These are phyloP conservation scores for Lactarius hengduanensis DNA, from an alignment of 768 basidiomycete species.

Conservation along the genomic window DNA sequence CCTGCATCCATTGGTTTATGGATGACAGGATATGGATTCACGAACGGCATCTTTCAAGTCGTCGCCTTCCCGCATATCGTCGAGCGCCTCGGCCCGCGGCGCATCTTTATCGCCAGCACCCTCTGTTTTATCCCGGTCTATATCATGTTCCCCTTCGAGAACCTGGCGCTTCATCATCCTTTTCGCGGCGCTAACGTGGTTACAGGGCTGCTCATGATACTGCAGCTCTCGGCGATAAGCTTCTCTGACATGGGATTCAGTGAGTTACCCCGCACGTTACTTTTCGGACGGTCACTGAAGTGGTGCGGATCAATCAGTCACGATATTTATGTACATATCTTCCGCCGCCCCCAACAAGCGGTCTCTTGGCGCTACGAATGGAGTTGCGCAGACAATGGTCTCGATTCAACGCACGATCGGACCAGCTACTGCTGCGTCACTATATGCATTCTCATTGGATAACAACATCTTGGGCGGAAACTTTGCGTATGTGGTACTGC, in stretches of 20 bases:
- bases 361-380: slow-evolving; percentile 68
- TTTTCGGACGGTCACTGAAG: background rate
- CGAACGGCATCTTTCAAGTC: slow-evolving; percentile 41
- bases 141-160: slow-evolving; percentile 34
- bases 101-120: slow-evolving; percentile 33
- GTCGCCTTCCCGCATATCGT: slow-evolving; percentile 42
- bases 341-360: slow-evolving; percentile 62
- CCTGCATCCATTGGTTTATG: slow-evolving; percentile 41
- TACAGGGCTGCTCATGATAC: slow-evolving; percentile 4
- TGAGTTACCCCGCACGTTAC: background rate
- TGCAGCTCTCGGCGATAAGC: slow-evolving; percentile 15
- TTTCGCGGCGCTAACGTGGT: background rate
- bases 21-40: slow-evolving; percentile 39
- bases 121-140: slow-evolving; percentile 31
- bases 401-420: slow-evolving; percentile 47
- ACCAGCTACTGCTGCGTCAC: slow-evolving; percentile 55
- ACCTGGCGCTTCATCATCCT: slow-evolving; percentile 2
- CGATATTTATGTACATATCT: slow-evolving; percentile 67
- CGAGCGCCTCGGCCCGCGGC: slow-evolving; percentile 38
- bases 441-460: slow-evolving; percentile 60
- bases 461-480: slow-evolving; percentile 48
- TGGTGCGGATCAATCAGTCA: slow-evolving; percentile 43
- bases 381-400: slow-evolving; percentile 41
- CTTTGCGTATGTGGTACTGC: slow-evolving; percentile 9
- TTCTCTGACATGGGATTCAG: slow-evolving; percentile 20